Evolutionary conservation across 345 rosid species (phyloP).

Genomic region (Garcia nutans): DNA sequence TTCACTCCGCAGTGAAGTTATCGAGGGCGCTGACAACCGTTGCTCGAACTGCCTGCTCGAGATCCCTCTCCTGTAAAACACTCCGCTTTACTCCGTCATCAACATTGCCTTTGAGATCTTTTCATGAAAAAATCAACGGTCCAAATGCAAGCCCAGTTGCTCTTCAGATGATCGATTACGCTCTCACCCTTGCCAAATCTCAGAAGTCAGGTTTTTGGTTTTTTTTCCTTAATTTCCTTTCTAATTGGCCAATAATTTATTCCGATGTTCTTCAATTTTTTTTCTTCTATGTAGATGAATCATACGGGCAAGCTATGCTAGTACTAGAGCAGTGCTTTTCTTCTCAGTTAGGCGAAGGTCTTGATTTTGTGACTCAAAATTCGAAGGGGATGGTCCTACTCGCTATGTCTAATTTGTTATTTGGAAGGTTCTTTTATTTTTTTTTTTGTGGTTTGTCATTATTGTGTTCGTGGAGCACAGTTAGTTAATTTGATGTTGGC

Average conservation of each 20-base stretch:
- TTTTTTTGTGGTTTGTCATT: background rate
- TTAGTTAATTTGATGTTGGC: background rate
- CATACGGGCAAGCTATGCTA: slow-evolving; percentile 73
- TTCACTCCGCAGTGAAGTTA: slow-evolving; percentile 37
- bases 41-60: slow-evolving; percentile 5
- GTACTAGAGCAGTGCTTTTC: slow-evolving; percentile 80
- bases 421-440: slow-evolving; percentile 70
- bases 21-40: slow-evolving; percentile 29
- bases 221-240: background rate
- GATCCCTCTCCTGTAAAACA: slow-evolving; percentile 8
- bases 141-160: slow-evolving; percentile 61
- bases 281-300: slow-evolving; percentile 46
- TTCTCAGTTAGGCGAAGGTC: slow-evolving; percentile 50
- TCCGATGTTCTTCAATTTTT: background rate
- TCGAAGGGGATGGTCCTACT: slow-evolving; percentile 64
- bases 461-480: background rate
- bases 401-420: slow-evolving; percentile 75
- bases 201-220: slow-evolving; percentile 58
- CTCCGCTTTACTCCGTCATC: slow-evolving; percentile 17
- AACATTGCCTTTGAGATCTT: slow-evolving; percentile 31
- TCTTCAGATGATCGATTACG: slow-evolving; percentile 85
- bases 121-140: slow-evolving; percentile 49
- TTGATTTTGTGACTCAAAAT: slow-evolving; percentile 40
- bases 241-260: background rate
- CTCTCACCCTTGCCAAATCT: slow-evolving; percentile 68